These are phyloP conservation scores for Colletotrichum tanaceti DNA, from an alignment of 2,329 filamentous ascomycete genomes.

Conservation along the genomic window DNA sequence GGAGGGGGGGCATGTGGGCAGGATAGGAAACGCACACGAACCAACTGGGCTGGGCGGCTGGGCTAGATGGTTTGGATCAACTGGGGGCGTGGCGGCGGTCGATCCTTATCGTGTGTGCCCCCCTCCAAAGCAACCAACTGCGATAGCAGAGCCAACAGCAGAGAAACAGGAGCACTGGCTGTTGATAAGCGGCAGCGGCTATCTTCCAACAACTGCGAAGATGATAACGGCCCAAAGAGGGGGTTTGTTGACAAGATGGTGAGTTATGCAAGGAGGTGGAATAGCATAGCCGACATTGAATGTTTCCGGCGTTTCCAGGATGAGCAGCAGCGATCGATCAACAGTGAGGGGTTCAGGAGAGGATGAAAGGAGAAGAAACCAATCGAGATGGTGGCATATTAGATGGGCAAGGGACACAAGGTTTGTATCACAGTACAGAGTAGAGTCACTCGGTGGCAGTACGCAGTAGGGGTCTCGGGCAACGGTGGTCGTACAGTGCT, in stretches of 20 bases:
- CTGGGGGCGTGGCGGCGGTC: constrained; percentile 42
- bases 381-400: background rate
- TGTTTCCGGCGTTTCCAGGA: background rate
- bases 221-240: background rate
- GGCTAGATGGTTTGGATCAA: constrained; percentile 13
- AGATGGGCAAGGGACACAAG: background rate
- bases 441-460: background rate
- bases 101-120: constrained; percentile 48
- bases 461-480: background rate
- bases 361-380: background rate
- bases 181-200: constrained; percentile 17
- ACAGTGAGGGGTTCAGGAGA: background rate
- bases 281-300: background rate
- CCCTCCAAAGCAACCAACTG: constrained; percentile 38
- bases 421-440: background rate
- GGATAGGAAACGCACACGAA: background rate
- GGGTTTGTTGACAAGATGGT: background rate
- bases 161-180: constrained; percentile 13
- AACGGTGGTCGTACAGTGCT: background rate
- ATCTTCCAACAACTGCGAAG: background rate
- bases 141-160: constrained; percentile 4
- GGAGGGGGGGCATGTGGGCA: background rate
- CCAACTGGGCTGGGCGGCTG: background rate
- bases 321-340: background rate
- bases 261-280: background rate